Conservation (phyloP, 768 basidiomycete species). For the Hypsizygus marmoreus region DNA sequence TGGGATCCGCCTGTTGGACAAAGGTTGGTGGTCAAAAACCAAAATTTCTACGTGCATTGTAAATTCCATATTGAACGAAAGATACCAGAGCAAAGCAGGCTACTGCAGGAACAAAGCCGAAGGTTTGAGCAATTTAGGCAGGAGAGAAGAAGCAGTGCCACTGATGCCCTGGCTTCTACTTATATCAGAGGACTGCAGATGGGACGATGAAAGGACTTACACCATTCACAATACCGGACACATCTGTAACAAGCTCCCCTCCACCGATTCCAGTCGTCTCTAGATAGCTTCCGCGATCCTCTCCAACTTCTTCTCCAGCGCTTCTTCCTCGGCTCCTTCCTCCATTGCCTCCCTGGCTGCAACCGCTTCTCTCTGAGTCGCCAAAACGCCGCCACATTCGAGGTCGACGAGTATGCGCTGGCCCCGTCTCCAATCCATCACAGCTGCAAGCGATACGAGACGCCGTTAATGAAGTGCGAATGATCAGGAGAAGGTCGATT, state of each 20-base stretch:
- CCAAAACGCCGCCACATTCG: slow-evolving; percentile 82
- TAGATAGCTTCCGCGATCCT: slow-evolving; percentile 33
- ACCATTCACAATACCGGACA: not conserved
- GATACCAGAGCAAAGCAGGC: too few relatives aligned
- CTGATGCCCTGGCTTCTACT: too few relatives aligned
- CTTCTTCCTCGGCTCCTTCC: slow-evolving; percentile 16
- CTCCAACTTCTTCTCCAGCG: slow-evolving; percentile 31
- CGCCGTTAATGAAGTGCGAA: slow-evolving; percentile 88
- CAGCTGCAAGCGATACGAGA: slow-evolving; percentile 77
- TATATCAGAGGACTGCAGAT: too few relatives aligned
- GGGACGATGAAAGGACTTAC: not conserved
- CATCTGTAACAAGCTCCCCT: slow-evolving; percentile 1
- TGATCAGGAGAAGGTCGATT: slow-evolving; percentile 87
- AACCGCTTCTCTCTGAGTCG: slow-evolving; percentile 52
- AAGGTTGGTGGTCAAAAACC: too few relatives aligned
- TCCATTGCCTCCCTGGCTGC: slow-evolving; percentile 12
- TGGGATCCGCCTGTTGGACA: too few relatives aligned
- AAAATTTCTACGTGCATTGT: too few relatives aligned
- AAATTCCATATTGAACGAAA: too few relatives aligned
- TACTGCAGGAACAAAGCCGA: too few relatives aligned
- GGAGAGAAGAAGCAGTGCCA: too few relatives aligned
- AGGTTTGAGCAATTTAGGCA: too few relatives aligned
- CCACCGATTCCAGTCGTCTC: slow-evolving; percentile 26
- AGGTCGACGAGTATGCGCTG: slow-evolving; percentile 89
- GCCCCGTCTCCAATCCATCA: slow-evolving; percentile 49